Evolutionary conservation across 176 grass and related monocot species (phyloP), one percentile per base, ranked within the genome.

Genomic region (Carex kokanica): DNA sequence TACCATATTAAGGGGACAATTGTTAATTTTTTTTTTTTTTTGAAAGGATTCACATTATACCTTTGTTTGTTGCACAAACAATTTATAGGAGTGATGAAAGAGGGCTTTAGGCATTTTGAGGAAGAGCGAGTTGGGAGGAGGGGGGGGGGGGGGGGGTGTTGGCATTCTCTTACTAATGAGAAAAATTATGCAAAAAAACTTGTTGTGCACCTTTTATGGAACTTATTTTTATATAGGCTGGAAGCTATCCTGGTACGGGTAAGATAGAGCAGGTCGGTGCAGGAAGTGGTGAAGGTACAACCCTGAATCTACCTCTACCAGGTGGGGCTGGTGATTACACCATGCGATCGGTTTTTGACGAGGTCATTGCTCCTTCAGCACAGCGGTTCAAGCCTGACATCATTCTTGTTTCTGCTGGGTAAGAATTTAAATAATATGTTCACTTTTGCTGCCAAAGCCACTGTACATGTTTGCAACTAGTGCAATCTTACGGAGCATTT

Each of bases 341-440:
- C 23, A 98, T 98, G 92, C 87, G 92, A 54, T 83, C 84, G 12
- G 86, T 93, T 12, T 98, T 98, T 83, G 90, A 94, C 80, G 92
- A 91, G 80, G 74, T 98, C 68, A 93, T 98, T 60, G 95, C 89
- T 66, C 95, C 95, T 49, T 94, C 87, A 0, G 95, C 87, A 0
- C 95, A 98, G 63, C 73, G 86, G 18, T 98, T 98, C 80, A 94
- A 86, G 89, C 95, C 95, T 29, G 89, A 98, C 29, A 93, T 94
- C 57, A 91, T 98, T 84, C 95, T 98, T 31, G 95, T 93, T 81
- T 98, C 95, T 79, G 95, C 90, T 6, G 95, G 95, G 95, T 98
- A 51, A 85, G 88, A 60, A 43, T 64, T 38, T 47, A 24, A 49
- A 60, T 41, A 20, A 25, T 81, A 18, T 24, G 2, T 61, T 21